These are phyloP conservation scores for Auriculariales sp. DNA, from an alignment of 768 basidiomycete genomes.

Conservation along the genomic window DNA sequence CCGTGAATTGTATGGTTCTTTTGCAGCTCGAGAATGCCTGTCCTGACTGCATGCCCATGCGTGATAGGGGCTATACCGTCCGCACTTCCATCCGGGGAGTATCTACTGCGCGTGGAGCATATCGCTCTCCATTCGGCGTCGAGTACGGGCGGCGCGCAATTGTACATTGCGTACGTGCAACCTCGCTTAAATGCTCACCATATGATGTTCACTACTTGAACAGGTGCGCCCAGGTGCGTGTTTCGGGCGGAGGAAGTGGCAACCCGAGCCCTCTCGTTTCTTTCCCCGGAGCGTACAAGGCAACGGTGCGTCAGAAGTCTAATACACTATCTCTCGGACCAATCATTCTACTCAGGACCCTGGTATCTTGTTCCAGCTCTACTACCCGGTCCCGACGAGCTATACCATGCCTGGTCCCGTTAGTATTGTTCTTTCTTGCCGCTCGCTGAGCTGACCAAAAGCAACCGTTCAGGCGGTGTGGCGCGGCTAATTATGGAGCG, in stretches of 20 bases:
- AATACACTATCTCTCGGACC: not conserved
- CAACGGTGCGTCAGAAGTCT: not conserved
- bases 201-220: not conserved
- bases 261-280: constrained; percentile 4
- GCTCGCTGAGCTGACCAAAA: no score
- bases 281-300: constrained; percentile 1
- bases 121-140: not conserved
- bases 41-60: not conserved
- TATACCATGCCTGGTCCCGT: constrained; percentile 4
- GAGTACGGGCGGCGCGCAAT: constrained; percentile 22
- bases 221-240: constrained; percentile 4
- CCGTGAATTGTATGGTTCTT: not conserved
- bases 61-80: not conserved
- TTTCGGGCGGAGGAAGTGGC: constrained; percentile 2
- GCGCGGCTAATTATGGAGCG: no score
- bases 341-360: constrained; percentile 2
- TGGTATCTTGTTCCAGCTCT: constrained; percentile 1
- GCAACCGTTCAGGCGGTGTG: no score
- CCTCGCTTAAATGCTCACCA: not conserved
- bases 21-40: not conserved
- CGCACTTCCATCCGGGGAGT: constrained; percentile 4
- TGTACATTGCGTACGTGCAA: constrained; percentile 16
- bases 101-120: constrained; percentile 5
- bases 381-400: constrained; percentile 1
- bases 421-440: no score